These are phyloP conservation scores for Calonectria ilicicola DNA, from an alignment of 2,329 filamentous ascomycete species.

Conservation along the genomic window DNA sequence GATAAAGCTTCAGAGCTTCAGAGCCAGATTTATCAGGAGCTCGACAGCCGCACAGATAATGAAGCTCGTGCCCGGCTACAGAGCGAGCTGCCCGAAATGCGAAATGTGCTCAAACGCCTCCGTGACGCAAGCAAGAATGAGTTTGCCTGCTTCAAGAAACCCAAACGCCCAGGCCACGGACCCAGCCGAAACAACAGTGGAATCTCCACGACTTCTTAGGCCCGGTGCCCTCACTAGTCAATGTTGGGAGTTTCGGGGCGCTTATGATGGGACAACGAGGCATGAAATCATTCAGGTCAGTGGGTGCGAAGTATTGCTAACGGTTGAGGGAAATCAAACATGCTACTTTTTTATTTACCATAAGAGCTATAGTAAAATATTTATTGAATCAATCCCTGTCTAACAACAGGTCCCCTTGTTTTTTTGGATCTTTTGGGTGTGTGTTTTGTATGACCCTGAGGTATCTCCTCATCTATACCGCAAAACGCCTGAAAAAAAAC, in stretches of 20 bases:
- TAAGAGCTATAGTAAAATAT: background rate
- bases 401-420: background rate
- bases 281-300: background rate
- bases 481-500: slow-evolving; percentile 38
- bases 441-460: slow-evolving; percentile 26
- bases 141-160: slow-evolving; percentile 86
- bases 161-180: slow-evolving; percentile 57
- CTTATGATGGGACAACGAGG: background rate
- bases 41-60: slow-evolving; percentile 91
- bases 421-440: background rate
- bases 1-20: slow-evolving; percentile 85
- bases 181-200: slow-evolving; percentile 49
- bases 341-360: slow-evolving; percentile 13
- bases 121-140: slow-evolving; percentile 85
- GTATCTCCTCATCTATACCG: slow-evolving; percentile 40
- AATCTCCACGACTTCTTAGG: slow-evolving; percentile 36
- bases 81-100: slow-evolving; percentile 89
- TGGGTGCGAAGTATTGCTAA: background rate
- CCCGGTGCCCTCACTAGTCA: background rate
- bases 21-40: slow-evolving; percentile 89
- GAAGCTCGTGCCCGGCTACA: slow-evolving; percentile 84
- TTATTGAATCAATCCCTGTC: background rate
- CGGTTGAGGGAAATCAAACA: slow-evolving; percentile 12
- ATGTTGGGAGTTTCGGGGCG: background rate
- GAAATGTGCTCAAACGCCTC: slow-evolving; percentile 85